Evolutionary conservation across 1,139 yeast genomes (phyloP).

Genomic region (Kodamaea sp.): DNA sequence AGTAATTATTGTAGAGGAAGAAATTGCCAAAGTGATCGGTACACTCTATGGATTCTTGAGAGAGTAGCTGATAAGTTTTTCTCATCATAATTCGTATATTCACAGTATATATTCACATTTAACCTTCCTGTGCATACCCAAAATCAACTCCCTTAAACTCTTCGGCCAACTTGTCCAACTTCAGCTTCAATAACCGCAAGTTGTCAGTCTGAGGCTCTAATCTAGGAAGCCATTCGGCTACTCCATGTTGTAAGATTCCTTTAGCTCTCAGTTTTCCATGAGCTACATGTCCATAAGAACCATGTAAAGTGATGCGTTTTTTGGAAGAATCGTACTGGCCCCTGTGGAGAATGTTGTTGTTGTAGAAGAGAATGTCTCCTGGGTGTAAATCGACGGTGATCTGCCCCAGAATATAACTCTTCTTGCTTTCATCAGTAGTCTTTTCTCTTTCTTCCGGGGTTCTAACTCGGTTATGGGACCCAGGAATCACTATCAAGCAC

Average conservation of each 20-base stretch:
- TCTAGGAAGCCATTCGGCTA: constrained; percentile 49
- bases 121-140: constrained; percentile 51
- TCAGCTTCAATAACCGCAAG: constrained; percentile 34
- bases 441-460: constrained; percentile 49
- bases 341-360: constrained; percentile 54
- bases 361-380: constrained; percentile 57
- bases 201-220: constrained; percentile 40
- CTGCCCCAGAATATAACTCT: constrained; percentile 43
- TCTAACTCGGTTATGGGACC: constrained; percentile 50
- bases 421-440: constrained; percentile 36
- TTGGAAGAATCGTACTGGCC: constrained; percentile 45
- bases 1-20: too few relatives aligned
- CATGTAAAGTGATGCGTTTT: constrained; percentile 52
- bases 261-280: constrained; percentile 49
- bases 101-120: neutral
- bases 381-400: constrained; percentile 48
- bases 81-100: too few relatives aligned
- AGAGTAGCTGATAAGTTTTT: too few relatives aligned
- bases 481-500: constrained; percentile 55
- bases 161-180: constrained; percentile 38
- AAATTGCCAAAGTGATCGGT: too few relatives aligned
- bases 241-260: constrained; percentile 58
- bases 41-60: too few relatives aligned
- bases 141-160: constrained; percentile 43
- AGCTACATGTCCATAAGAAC: constrained; percentile 52